Percentiles rank a stretch among this genome's conserved stretches.
These are phyloP conservation scores for Syzygium grande DNA, from an alignment of 345 rosid species.

Conservation along the genomic window DNA sequence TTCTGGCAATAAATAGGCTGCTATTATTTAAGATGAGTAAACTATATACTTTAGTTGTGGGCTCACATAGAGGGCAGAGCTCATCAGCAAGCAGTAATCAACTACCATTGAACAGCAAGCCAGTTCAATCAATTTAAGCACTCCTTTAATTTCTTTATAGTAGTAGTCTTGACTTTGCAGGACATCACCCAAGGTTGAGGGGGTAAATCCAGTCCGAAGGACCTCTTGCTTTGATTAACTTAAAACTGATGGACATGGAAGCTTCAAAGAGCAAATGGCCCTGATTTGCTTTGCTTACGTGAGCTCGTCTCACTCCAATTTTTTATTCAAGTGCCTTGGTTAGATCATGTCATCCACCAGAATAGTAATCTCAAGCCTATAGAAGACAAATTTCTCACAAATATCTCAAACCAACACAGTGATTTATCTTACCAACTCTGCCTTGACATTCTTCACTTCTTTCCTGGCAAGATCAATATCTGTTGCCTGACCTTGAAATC, in stretches of 20 bases:
- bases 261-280: not conserved
- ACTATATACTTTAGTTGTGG: not conserved
- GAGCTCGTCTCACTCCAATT: not conserved
- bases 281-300: not conserved
- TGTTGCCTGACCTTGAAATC: conserved; percentile 95
- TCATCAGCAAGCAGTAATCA: not conserved
- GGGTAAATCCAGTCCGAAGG: not conserved
- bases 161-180: not conserved
- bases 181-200: not conserved
- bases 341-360: not conserved
- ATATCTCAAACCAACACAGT: not conserved
- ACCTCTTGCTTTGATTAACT: not conserved
- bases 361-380: not conserved
- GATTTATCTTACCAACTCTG: conserved; percentile 54
- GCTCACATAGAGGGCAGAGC: not conserved
- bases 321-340: not conserved
- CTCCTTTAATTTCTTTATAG: not conserved
- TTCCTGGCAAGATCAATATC: conserved; percentile 69
- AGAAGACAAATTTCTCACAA: not conserved
- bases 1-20: not conserved
- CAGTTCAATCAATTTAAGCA: not conserved
- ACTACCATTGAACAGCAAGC: not conserved
- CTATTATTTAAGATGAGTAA: not conserved
- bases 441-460: conserved; percentile 65
- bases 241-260: not conserved